Evolutionary conservation across 2,329 filamentous ascomycete species (phyloP).

Genomic region (Periconia sp.): DNA sequence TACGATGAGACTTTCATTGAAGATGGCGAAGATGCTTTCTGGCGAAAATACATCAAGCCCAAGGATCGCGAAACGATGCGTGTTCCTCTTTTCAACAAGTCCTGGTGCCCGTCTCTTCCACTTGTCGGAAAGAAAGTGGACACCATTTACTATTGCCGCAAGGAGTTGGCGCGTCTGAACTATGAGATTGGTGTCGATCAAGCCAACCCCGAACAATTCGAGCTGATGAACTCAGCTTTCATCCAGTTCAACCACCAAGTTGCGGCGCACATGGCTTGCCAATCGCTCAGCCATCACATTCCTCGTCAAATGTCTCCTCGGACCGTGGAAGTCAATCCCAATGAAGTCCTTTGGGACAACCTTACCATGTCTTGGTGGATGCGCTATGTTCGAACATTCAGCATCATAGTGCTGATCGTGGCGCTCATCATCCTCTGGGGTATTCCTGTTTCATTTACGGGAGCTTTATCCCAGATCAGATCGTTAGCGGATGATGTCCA

Average conservation of each 20-base stretch:
- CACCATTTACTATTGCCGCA: slow-evolving; percentile 88
- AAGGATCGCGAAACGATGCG: slow-evolving; percentile 87
- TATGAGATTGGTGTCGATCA: slow-evolving; percentile 92
- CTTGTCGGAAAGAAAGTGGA: slow-evolving; percentile 89
- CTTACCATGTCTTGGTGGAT: slow-evolving; percentile 97
- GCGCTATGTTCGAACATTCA: slow-evolving; percentile 72
- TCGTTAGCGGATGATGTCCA: slow-evolving; percentile 67
- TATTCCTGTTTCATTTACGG: slow-evolving; percentile 87
- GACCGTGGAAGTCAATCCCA: slow-evolving; percentile 89
- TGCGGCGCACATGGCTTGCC: slow-evolving; percentile 97
- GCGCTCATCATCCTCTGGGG: slow-evolving; percentile 89
- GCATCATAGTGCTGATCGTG: slow-evolving; percentile 69
- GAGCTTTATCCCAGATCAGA: slow-evolving; percentile 78
- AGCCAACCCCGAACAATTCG: slow-evolving; percentile 81
- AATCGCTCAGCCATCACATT: slow-evolving; percentile 86
- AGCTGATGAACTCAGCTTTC: slow-evolving; percentile 94
- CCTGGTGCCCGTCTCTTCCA: slow-evolving; percentile 82
- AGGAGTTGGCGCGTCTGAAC: slow-evolving; percentile 85
- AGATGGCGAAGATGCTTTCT: slow-evolving; percentile 59
- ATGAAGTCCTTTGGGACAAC: slow-evolving; percentile 95
- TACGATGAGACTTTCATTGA: slow-evolving; percentile 39
- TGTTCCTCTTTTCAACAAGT: slow-evolving; percentile 59
- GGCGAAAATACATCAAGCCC: slow-evolving; percentile 81
- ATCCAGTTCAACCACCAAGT: slow-evolving; percentile 99
- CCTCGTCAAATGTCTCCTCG: slow-evolving; percentile 93